Evolutionary conservation across 2,329 filamentous ascomycete species (phyloP).

Genomic region (Fusarium sp.): DNA sequence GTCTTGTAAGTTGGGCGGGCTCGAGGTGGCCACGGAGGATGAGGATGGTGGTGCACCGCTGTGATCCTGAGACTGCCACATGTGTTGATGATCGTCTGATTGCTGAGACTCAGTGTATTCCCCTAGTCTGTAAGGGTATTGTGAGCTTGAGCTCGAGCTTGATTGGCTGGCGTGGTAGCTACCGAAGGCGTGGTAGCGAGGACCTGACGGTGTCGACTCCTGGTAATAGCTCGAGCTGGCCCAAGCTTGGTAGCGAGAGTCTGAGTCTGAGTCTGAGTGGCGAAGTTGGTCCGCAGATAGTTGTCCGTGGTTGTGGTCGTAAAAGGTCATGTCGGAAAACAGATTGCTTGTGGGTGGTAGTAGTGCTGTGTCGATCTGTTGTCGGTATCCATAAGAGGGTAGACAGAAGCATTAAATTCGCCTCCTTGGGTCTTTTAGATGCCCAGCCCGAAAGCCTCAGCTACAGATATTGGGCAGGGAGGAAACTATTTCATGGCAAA

Average conservation of each 20-base stretch:
- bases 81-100: slow-evolving; percentile 29
- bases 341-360: slow-evolving; percentile 25
- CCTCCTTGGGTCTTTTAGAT: neutral
- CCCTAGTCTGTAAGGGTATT: slow-evolving; percentile 23
- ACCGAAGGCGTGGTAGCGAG: slow-evolving; percentile 31
- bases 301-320: slow-evolving; percentile 28
- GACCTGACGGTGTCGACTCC: slow-evolving; percentile 28
- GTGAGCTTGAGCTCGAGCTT: slow-evolving; percentile 20
- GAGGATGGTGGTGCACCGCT: slow-evolving; percentile 30
- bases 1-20: slow-evolving; percentile 35
- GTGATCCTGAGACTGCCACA: slow-evolving; percentile 33
- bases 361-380: slow-evolving; percentile 37
- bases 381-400: slow-evolving; percentile 39
- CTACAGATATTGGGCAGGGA: slow-evolving; percentile 17
- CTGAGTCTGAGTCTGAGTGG: slow-evolving; percentile 34
- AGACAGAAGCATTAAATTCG: slow-evolving; percentile 35
- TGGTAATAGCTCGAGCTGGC: slow-evolving; percentile 20
- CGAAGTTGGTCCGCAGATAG: slow-evolving; percentile 30
- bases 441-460: slow-evolving; percentile 10
- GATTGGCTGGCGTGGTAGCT: slow-evolving; percentile 33
- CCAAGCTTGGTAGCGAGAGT: slow-evolving; percentile 31
- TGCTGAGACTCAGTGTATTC: slow-evolving; percentile 28
- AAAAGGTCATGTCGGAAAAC: slow-evolving; percentile 32
- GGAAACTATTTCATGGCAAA: neutral
- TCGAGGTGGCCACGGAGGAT: slow-evolving; percentile 35